Conservation (phyloP, 1,284 basidiomycete species). For the Vanrija sp. region DNA sequence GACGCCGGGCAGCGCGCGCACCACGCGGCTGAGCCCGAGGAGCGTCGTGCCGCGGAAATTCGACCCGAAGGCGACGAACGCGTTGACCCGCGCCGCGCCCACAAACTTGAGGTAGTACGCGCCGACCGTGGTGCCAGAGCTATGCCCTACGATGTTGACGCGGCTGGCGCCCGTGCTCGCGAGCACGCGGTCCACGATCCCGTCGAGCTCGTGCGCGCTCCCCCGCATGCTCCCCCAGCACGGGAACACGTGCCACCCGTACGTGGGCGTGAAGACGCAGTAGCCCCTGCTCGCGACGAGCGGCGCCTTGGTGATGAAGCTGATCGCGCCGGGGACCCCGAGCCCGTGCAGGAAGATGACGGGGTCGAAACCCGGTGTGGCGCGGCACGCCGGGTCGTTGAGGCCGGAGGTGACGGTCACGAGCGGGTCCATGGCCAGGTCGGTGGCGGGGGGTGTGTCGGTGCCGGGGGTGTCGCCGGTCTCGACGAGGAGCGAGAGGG, state of each 20-base stretch:
- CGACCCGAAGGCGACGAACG: conserved; percentile 2
- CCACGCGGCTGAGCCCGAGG: neutral
- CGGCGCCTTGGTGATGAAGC: neutral
- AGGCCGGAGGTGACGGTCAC: neutral
- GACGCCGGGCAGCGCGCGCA: neutral
- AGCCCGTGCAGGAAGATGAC: conserved; percentile 5
- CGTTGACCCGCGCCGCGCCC: neutral
- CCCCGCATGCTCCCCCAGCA: neutral
- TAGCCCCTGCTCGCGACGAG: neutral
- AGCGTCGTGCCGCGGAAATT: neutral
- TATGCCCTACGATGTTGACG: neutral
- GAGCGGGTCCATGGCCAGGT: too few species aligned
- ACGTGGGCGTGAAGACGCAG: neutral
- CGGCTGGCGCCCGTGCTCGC: neutral
- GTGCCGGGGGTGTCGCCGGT: too few species aligned
- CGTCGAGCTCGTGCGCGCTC: neutral
- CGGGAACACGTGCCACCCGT: neutral
- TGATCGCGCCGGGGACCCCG: neutral
- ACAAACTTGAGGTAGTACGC: conserved; percentile 4
- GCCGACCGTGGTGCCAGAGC: neutral
- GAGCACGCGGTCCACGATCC: neutral
- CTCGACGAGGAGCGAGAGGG: too few species aligned
- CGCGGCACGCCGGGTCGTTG: conserved; percentile 3
- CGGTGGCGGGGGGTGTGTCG: too few species aligned
- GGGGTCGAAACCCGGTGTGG: neutral